These are phyloP conservation scores for Erigeron canadensis DNA, from an alignment of 129 eudicot species.

Conservation along the genomic window DNA sequence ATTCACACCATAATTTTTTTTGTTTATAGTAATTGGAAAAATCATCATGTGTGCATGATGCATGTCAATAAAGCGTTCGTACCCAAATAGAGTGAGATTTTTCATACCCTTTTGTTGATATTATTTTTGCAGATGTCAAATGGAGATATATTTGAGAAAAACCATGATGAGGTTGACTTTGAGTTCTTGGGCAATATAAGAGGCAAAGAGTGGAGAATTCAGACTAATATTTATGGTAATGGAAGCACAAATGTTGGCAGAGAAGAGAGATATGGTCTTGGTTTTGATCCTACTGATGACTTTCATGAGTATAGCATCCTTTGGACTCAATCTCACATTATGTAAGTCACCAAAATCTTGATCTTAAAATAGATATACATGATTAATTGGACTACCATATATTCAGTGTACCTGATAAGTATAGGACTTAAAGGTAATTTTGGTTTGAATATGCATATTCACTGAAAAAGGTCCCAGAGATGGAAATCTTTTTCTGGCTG, in stretches of 20 bases:
- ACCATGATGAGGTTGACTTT: constrained; percentile 87
- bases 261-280: constrained; percentile 87
- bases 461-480: constrained; percentile 20
- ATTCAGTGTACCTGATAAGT: neutral
- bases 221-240: constrained; percentile 91
- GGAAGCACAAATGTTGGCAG: constrained; percentile 92
- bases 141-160: constrained; percentile 76
- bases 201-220: constrained; percentile 94
- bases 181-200: constrained; percentile 95
- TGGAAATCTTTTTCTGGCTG: constrained; percentile 20
- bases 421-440: neutral
- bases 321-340: constrained; percentile 75
- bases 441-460: neutral
- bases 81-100: neutral
- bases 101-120: neutral
- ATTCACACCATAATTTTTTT: neutral
- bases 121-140: constrained; percentile 73
- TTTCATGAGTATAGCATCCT: constrained; percentile 85
- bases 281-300: constrained; percentile 94
- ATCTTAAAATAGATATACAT: neutral
- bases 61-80: neutral
- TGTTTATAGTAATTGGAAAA: neutral
- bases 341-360: constrained; percentile 47
- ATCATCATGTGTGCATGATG: no score
- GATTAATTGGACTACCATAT: neutral